Base-by-base conservation (phyloP, 1,139 yeast species). In the Arxiozyma bovina region DNA sequence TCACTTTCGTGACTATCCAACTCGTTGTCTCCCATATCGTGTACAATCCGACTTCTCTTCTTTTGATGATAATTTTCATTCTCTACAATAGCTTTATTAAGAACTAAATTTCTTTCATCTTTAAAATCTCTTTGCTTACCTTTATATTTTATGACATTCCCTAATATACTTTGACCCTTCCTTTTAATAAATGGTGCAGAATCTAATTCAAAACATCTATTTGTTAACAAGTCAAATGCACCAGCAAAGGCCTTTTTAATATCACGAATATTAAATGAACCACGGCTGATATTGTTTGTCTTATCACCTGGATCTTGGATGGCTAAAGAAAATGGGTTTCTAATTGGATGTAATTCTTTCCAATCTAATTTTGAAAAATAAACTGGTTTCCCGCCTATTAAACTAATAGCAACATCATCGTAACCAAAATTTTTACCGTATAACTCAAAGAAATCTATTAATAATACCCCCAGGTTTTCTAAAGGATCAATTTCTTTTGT, bases 351-450 rank as follows among this genome's bases (percentile, higher is more conserved):
- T 61, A 88, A 70, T 41, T 75, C 78, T 1, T 81, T 79, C 66
- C 85, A 76, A 7, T 74, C 69, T 18, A 72, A 68, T 63, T 88
- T 89, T 52, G 76, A 73, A 57, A 86, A 68, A 65, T 87, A 91
- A 38, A 73, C 70, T 58, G 82, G 79, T 42, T 75, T 71, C 51
- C 78, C 82, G 46, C 80, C 73, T 6, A 67, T 80, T 50, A 86
- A 79, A n/a, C 84, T 80, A 17, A 88, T 73, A 1, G 86, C 87
- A 56, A 89, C 84, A 57, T 80, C 77, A 67, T 89, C 96, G 66
- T 89, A 91, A 44, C 94, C 91, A 71, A 93, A 93, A 64, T 89
- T 85, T 60, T 88, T 80, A 18, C 99, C 99, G 64, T 91, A 94
- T 15, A 91, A 76, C 68, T 93, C 98, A 68, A 94, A 91, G 63